phyloP scores from a whole-genome alignment of 1,139 yeast genomes.

The Saccharomycopsis phalli region DNA sequence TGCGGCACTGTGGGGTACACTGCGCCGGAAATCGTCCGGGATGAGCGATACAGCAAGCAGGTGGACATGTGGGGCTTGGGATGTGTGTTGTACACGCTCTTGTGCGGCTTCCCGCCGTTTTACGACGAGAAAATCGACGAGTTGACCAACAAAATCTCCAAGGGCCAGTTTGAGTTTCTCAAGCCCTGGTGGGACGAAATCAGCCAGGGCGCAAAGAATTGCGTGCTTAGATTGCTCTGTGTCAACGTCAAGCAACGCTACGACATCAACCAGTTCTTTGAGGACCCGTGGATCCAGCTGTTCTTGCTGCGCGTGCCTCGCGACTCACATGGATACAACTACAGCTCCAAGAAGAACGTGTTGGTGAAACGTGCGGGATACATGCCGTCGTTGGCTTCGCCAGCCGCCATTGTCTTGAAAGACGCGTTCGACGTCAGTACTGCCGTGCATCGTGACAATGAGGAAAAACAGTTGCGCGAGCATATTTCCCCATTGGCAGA shows the following conservation, averaged over 20 bases:
- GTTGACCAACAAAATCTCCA: conserved; percentile 74
- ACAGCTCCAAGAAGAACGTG: conserved; percentile 7
- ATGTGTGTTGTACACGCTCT: conserved; percentile 77
- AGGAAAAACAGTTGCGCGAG: conserved; percentile 44
- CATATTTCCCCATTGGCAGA: conserved; percentile 13
- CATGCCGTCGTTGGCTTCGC: conserved; percentile 45
- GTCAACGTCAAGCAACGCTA: conserved; percentile 76
- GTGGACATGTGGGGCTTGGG: conserved; percentile 98
- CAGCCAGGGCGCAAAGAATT: conserved; percentile 64
- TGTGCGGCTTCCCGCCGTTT: conserved; percentile 96
- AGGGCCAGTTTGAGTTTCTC: conserved; percentile 74
- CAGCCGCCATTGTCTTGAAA: conserved; percentile 85
- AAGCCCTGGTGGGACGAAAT: conserved; percentile 98
- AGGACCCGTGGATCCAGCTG: conserved; percentile 71
- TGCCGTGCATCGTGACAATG: conserved; percentile 90
- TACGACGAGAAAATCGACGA: conserved; percentile 80
- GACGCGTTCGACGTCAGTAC: conserved; percentile 94
- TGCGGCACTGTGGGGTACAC: conserved; percentile 91
- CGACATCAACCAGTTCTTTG: conserved; percentile 65
- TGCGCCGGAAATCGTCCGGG: conserved; percentile 89
- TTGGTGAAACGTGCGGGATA: conserved; percentile 15
- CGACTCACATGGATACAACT: conserved; percentile 8
- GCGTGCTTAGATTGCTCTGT: conserved; percentile 68
- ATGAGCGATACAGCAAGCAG: conserved; percentile 75
- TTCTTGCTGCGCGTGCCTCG: conserved; percentile 18